Base-by-base conservation (phyloP, 2,329 filamentous ascomycete genomes). In the Paecilomyces fulvus region DNA sequence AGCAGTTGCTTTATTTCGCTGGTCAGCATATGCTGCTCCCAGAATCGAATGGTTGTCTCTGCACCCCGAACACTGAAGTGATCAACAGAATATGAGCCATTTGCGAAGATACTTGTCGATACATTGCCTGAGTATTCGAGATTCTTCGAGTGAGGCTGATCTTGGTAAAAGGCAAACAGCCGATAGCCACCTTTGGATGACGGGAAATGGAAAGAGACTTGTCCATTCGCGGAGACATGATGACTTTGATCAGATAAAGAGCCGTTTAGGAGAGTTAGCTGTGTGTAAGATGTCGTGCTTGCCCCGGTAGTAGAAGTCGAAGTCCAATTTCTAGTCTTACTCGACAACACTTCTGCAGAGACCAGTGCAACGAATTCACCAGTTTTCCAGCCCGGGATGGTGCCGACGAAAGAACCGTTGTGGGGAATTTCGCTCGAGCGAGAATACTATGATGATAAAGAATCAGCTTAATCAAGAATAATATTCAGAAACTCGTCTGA, bases 61-160 rank as follows among this genome's bases (percentile, higher is more conserved):
- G 74, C 73, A 3, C 73, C 74, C 1, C 49, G 52, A 17, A 63
- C 58, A 20, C 63, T 69, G 60, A 73, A 75, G 58, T 76, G 71
- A 59, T 72, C 70, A 3, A 70, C 67, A 9, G 60, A 62, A 51
- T 59, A 70, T 2, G 67, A 71, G 8, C 70, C 69, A 57, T 71
- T 70, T 23, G 67, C 58, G 12, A 64, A 23, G 43, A 63, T 61
- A n/a, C 50, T 61, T 31, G 65, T 52, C 17, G 37, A 20, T 17
- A 54, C 25, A 14, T 57, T 57, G 12, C 63, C 58, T 17, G 65
- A 65, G 14, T 61, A 63, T 55, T 59, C 63, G 52, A 70, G 67
- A n/a, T 61, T 66, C 12, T 64, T 61, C 43, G 66, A 67, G n/a
- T 62, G 56, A 1, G 65, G 62, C 30, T 66, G 62, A 20, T 60